phyloP scores from a whole-genome alignment of 129 eudicot genomes.

The Tanacetum coccineum region DNA sequence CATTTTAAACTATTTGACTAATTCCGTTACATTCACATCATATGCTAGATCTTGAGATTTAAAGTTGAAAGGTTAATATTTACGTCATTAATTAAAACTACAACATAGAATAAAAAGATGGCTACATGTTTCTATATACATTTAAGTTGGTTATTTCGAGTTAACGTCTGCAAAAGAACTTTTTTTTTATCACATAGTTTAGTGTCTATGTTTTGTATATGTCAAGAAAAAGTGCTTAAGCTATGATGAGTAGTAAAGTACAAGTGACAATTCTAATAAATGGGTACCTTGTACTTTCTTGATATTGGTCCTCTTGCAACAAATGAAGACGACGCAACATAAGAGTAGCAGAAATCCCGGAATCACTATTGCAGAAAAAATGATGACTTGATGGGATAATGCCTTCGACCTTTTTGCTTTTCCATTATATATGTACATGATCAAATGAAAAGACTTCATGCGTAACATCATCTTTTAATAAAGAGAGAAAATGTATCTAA shows the following conservation, averaged over 20 bases:
- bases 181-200: too few species aligned
- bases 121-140: too few species aligned
- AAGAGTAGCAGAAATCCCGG: conserved; percentile 31
- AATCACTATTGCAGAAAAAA: conserved; percentile 24
- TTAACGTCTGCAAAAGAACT: too few species aligned
- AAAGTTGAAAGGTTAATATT: too few species aligned
- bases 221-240: neutral
- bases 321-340: conserved; percentile 29
- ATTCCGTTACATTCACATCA: too few species aligned
- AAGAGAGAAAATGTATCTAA: neutral
- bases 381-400: conserved; percentile 1
- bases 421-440: conserved; percentile 7
- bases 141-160: too few species aligned
- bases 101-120: too few species aligned
- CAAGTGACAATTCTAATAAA: neutral
- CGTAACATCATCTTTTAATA: neutral
- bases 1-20: too few species aligned
- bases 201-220: neutral
- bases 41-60: too few species aligned
- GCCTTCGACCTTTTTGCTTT: conserved; percentile 7
- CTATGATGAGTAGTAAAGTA: neutral
- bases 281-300: conserved; percentile 33
- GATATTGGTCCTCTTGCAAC: conserved; percentile 18
- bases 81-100: too few species aligned
- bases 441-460: neutral